Percentiles rank a stretch among this genome's conserved stretches.
Evolutionary conservation across 1,284 basidiomycete genomes (phyloP).

Genomic region (Tranzscheliella williamsii): DNA sequence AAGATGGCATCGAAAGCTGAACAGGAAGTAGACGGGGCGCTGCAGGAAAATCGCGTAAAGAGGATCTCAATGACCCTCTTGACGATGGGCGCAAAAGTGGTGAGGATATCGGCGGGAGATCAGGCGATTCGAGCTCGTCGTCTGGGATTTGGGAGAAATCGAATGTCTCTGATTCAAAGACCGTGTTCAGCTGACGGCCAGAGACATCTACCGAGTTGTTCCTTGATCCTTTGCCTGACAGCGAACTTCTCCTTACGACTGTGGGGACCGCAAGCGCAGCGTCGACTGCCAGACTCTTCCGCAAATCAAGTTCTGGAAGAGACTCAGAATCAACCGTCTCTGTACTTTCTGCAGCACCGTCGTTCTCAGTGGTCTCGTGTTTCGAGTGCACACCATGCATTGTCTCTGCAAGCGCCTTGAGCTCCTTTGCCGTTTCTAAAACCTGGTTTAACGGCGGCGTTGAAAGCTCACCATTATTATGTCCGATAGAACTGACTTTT

Average conservation of each 20-base stretch:
- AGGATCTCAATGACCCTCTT: conserved; percentile 6
- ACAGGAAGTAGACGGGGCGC: conserved; percentile 45
- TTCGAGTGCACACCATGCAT: neutral
- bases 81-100: conserved; percentile 26
- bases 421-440: neutral
- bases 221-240: conserved; percentile 24
- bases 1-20: conserved; percentile 33
- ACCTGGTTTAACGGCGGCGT: neutral
- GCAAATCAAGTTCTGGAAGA: conserved; percentile 5
- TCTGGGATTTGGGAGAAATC: conserved; percentile 28
- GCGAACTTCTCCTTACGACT: conserved; percentile 3
- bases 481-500: too few relatives aligned
- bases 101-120: conserved; percentile 26
- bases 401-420: too few relatives aligned
- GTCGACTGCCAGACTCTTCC: conserved; percentile 12
- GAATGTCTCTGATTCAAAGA: conserved; percentile 26
- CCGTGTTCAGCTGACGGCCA: conserved; percentile 29
- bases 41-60: conserved; percentile 24
- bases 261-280: conserved; percentile 19
- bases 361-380: neutral
- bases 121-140: conserved; percentile 26
- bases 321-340: too few relatives aligned
- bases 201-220: conserved; percentile 18
- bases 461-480: too few relatives aligned
- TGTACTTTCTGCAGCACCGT: neutral